phyloP scores from a whole-genome alignment of 2,329 filamentous ascomycete species.

The Fusarium nanum region DNA sequence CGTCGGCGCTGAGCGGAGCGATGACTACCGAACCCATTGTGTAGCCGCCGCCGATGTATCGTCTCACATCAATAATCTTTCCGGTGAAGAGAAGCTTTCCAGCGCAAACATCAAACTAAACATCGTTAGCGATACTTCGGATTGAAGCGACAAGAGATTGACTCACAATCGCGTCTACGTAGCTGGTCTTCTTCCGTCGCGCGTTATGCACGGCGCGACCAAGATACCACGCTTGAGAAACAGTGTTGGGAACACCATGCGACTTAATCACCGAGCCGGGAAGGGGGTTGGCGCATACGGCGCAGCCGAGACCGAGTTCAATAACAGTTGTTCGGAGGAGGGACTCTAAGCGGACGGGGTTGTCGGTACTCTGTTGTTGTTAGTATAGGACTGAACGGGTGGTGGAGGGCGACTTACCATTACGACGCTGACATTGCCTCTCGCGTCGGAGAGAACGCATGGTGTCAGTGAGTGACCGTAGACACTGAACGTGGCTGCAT shows the following conservation, averaged over 20 bases:
- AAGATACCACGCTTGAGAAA: conserved; percentile 65
- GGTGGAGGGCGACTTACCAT: conserved; percentile 29
- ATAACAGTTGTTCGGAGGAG: conserved; percentile 53
- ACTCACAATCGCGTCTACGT: conserved; percentile 43
- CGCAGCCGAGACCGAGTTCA: conserved; percentile 54
- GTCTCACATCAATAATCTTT: conserved; percentile 56
- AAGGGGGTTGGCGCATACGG: conserved; percentile 51
- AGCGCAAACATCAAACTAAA: conserved; percentile 47
- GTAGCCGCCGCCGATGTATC: conserved; percentile 55
- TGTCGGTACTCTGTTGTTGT: conserved; percentile 48
- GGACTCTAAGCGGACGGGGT: conserved; percentile 51
- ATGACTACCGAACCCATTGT: conserved; percentile 55
- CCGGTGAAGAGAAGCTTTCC: conserved; percentile 54
- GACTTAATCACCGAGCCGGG: conserved; percentile 50
- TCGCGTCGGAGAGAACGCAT: conserved; percentile 53
- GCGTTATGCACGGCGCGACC: conserved; percentile 59
- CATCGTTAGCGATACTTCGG: neutral
- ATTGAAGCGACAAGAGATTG: no score
- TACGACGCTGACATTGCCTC: conserved; percentile 52
- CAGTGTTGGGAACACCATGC: conserved; percentile 56
- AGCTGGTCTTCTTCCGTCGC: conserved; percentile 41
- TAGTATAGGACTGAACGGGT: accelerated
- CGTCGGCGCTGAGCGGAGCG: conserved; percentile 48
- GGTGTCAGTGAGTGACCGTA: conserved; percentile 53
- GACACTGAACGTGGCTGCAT: conserved; percentile 52